phyloP scores from a whole-genome alignment of 1,284 basidiomycete species.

The Pseudozyma pruni region DNA sequence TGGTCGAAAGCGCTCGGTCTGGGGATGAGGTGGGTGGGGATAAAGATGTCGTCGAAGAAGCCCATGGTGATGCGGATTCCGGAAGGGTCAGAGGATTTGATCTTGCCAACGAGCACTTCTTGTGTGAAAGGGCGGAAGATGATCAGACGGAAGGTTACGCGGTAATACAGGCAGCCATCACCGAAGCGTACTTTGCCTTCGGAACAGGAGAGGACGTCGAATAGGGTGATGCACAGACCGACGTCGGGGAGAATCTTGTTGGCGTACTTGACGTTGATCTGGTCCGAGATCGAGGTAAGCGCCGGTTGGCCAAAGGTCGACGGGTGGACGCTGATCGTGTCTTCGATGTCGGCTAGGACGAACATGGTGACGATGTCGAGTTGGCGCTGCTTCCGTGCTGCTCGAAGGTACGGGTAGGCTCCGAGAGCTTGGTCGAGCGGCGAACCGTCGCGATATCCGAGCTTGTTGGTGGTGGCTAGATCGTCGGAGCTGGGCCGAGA shows the following conservation, averaged over 20 bases:
- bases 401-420: too few species aligned
- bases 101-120: conserved; percentile 88
- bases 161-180: conserved; percentile 93
- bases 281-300: conserved; percentile 79
- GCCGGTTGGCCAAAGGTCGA: conserved; percentile 78
- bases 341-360: conserved; percentile 68
- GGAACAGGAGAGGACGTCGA: conserved; percentile 84
- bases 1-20: conserved; percentile 78
- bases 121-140: conserved; percentile 91
- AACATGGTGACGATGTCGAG: conserved; percentile 40
- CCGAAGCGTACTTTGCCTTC: conserved; percentile 94
- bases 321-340: conserved; percentile 83
- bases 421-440: too few species aligned
- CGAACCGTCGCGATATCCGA: too few species aligned
- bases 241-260: conserved; percentile 92
- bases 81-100: conserved; percentile 78
- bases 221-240: conserved; percentile 87
- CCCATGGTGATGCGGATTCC: conserved; percentile 78
- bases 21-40: conserved; percentile 76
- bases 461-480: conserved; percentile 29
- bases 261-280: conserved; percentile 91
- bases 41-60: conserved; percentile 94
- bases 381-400: too few species aligned
- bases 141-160: conserved; percentile 88
- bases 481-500: not conserved